Evolutionary conservation across 2,329 filamentous ascomycete species (phyloP).

Genomic region (Capronia americana): DNA sequence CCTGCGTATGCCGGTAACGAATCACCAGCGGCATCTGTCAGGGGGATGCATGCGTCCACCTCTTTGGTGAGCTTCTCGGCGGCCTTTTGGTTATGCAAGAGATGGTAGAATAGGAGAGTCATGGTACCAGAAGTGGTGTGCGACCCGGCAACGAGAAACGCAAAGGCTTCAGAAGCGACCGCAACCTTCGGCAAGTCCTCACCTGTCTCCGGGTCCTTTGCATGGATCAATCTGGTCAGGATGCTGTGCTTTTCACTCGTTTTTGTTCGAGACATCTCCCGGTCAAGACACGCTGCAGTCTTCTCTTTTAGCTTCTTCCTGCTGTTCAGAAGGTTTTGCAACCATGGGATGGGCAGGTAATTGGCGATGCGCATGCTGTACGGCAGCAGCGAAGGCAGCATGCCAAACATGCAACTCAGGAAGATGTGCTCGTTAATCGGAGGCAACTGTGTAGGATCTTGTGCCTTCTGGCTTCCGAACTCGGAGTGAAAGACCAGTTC

Average conservation of each 20-base stretch:
- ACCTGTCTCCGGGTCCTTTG: conserved; percentile 26
- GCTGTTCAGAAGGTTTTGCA: conserved; percentile 22
- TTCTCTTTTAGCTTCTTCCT: conserved; percentile 20
- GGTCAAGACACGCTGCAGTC: conserved; percentile 14
- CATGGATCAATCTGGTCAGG: conserved; percentile 23
- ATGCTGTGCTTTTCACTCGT: conserved; percentile 22
- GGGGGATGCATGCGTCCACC: conserved; percentile 6
- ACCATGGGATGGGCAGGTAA: conserved; percentile 25
- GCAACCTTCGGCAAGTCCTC: conserved; percentile 18
- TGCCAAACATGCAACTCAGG: conserved; percentile 23
- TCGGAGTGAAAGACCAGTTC: conserved; percentile 45
- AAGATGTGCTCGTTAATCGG: conserved; percentile 32
- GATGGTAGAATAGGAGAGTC: conserved; percentile 50
- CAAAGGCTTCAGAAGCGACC: conserved; percentile 29
- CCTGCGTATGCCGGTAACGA: conserved; percentile 19
- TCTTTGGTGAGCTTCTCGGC: conserved; percentile 22
- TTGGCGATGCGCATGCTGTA: conserved; percentile 19
- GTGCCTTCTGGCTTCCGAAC: conserved; percentile 39
- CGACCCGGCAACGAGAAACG: conserved; percentile 41
- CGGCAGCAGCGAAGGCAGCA: conserved; percentile 26
- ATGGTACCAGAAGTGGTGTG: conserved; percentile 53
- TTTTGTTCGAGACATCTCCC: conserved; percentile 22
- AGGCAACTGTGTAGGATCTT: conserved; percentile 23
- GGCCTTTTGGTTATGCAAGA: conserved; percentile 40
- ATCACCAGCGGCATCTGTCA: not conserved